Conservation (phyloP, 768 basidiomycete genomes). For the Auriscalpium vulgare region DNA sequence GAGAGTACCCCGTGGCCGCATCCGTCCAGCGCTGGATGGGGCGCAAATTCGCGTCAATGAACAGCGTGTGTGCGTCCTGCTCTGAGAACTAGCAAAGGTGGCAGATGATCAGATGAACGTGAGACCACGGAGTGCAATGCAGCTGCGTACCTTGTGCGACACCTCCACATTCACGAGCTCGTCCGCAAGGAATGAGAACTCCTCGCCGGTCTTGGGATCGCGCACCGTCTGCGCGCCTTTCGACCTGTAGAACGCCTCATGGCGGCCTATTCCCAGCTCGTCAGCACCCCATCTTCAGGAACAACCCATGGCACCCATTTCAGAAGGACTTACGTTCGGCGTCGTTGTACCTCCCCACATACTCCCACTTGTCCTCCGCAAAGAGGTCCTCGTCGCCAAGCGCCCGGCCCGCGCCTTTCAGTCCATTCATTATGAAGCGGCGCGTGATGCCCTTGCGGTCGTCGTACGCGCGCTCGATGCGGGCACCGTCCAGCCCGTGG, state of each 20-base stretch:
- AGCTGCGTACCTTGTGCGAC: constrained; percentile 66
- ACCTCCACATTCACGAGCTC: constrained; percentile 84
- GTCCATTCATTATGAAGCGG: constrained; percentile 81
- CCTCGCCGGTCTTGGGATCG: constrained; percentile 36
- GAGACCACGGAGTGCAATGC: background rate
- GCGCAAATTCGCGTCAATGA: constrained; percentile 68
- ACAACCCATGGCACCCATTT: background rate
- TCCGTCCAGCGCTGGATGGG: constrained; percentile 85
- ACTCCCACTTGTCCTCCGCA: constrained; percentile 65
- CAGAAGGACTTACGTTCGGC: constrained; percentile 31
- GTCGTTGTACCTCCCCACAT: constrained; percentile 54
- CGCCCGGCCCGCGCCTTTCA: constrained; percentile 56
- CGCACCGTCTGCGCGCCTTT: constrained; percentile 47
- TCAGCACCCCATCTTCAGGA: background rate
- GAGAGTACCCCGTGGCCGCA: constrained; percentile 57
- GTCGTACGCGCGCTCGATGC: constrained; percentile 83
- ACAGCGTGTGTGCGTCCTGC: constrained; percentile 58
- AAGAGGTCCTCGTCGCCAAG: constrained; percentile 65
- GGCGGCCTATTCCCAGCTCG: constrained; percentile 43
- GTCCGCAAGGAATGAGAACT: constrained; percentile 49
- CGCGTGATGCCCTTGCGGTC: constrained; percentile 67
- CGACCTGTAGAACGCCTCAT: constrained; percentile 80
- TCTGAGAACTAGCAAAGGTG: constrained; percentile 61
- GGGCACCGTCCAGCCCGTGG: constrained; percentile 60
- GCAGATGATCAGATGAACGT: background rate